Conservation (phyloP, 2,329 filamentous ascomycete genomes). For the Ploettnerulaceae sp. region DNA sequence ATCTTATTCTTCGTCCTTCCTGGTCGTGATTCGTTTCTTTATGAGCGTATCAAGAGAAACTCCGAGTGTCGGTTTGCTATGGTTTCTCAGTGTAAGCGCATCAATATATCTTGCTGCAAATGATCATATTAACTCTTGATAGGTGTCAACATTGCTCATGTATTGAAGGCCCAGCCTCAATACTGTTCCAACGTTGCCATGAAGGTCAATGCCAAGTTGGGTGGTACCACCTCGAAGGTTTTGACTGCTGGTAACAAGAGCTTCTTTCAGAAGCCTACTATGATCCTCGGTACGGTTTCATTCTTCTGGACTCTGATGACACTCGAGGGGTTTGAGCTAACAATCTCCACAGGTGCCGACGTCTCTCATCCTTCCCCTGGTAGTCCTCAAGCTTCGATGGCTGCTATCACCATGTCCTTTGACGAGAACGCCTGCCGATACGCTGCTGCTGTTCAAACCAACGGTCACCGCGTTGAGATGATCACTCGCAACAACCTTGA, state of each 20-base stretch:
- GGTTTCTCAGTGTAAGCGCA: constrained; percentile 59
- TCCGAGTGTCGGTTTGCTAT: constrained; percentile 82
- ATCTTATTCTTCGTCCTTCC: constrained; percentile 75
- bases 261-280: constrained; percentile 54
- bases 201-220: constrained; percentile 96
- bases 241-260: constrained; percentile 16
- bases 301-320: background rate
- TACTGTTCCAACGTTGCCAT: constrained; percentile 93
- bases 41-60: constrained; percentile 84
- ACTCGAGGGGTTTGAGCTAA: constrained; percentile 37
- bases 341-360: constrained; percentile 82
- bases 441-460: constrained; percentile 73
- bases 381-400: constrained; percentile 65
- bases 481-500: constrained; percentile 63
- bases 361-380: constrained; percentile 80
- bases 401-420: constrained; percentile 78
- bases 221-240: constrained; percentile 63
- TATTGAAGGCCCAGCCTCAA: constrained; percentile 65
- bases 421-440: constrained; percentile 71
- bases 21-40: constrained; percentile 65
- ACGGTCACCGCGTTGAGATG: constrained; percentile 78
- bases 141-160: constrained; percentile 68
- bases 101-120: background rate
- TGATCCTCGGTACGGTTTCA: constrained; percentile 60
- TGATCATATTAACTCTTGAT: background rate